Percentiles rank a stretch among this genome's conserved stretches.
phyloP scores from a whole-genome alignment of 2,329 filamentous ascomycete genomes.

The Phialemoniopsis sp. region DNA sequence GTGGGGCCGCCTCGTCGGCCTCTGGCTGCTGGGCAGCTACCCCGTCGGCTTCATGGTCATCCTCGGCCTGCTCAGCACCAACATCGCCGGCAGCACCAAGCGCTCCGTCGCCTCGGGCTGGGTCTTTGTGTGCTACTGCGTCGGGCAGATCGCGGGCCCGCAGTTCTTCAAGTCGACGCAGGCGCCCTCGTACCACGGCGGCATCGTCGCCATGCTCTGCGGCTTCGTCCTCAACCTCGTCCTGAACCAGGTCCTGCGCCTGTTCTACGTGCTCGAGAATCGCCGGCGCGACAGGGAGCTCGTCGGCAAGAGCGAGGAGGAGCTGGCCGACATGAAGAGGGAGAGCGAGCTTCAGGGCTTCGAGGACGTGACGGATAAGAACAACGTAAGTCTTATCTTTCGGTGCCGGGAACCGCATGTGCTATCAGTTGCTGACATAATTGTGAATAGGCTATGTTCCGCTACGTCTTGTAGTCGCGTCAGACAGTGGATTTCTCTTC shows the following conservation, averaged over 20 bases:
- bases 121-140: slow-evolving; percentile 23
- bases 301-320: slow-evolving; percentile 20
- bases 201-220: slow-evolving; percentile 24
- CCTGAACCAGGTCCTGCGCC: slow-evolving; percentile 18
- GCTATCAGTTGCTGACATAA: too few relatives aligned
- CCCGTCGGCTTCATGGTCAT: slow-evolving; percentile 23
- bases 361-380: slow-evolving; percentile 31
- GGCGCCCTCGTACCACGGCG: slow-evolving; percentile 24
- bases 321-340: slow-evolving; percentile 20
- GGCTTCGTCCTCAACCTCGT: slow-evolving; percentile 21
- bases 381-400: slow-evolving; percentile 3
- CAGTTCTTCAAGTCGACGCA: slow-evolving; percentile 23
- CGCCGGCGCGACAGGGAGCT: slow-evolving; percentile 17
- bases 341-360: slow-evolving; percentile 26
- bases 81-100: slow-evolving; percentile 22
- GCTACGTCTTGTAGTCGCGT: too few relatives aligned
- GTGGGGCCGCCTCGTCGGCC: slow-evolving; percentile 23
- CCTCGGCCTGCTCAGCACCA: slow-evolving; percentile 19
- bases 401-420: too few relatives aligned
- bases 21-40: slow-evolving; percentile 23
- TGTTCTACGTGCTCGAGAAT: slow-evolving; percentile 24
- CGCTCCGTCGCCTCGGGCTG: slow-evolving; percentile 19
- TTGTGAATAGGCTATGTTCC: too few relatives aligned
- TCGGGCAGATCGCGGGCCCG: slow-evolving; percentile 21
- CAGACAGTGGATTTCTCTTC: too few relatives aligned